These are phyloP conservation scores for Cutaneotrichosporon arboriforme DNA, from an alignment of 1,284 basidiomycete genomes.

Conservation along the genomic window DNA sequence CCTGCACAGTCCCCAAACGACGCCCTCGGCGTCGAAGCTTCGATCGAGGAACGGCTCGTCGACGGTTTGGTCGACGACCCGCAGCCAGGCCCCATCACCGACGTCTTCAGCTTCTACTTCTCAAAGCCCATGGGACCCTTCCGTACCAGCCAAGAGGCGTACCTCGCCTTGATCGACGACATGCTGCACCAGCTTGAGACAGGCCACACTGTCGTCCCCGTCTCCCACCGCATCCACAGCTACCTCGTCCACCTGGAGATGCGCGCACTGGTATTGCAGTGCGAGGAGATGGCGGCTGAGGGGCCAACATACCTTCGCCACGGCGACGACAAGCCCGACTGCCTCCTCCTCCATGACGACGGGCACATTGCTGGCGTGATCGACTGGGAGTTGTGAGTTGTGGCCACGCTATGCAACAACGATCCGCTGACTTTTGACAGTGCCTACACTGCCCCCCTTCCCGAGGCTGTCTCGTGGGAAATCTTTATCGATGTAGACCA, in stretches of 20 bases:
- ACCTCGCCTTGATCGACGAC: neutral
- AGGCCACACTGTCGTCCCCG: neutral
- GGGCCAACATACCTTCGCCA: neutral
- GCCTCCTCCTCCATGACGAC: neutral
- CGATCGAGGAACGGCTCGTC: too few relatives aligned
- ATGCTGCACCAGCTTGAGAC: neutral
- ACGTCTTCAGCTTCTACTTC: neutral
- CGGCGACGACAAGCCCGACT: neutral
- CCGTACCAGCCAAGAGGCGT: neutral
- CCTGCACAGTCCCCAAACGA: too few relatives aligned
- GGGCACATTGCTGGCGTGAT: neutral
- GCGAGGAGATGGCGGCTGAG: neutral
- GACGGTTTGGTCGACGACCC: neutral
- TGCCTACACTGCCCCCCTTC: neutral
- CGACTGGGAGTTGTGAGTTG: neutral
- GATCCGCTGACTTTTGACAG: neutral
- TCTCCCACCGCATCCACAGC: neutral
- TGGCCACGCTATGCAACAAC: too few relatives aligned
- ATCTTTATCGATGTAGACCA: neutral
- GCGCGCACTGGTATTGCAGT: neutral
- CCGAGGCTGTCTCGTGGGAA: neutral
- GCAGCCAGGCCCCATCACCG: neutral
- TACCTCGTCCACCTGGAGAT: neutral
- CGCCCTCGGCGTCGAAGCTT: too few relatives aligned
- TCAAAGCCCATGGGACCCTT: neutral